phyloP scores from a whole-genome alignment of 2,329 filamentous ascomycete species.

The Chaetothyriales sp. region DNA sequence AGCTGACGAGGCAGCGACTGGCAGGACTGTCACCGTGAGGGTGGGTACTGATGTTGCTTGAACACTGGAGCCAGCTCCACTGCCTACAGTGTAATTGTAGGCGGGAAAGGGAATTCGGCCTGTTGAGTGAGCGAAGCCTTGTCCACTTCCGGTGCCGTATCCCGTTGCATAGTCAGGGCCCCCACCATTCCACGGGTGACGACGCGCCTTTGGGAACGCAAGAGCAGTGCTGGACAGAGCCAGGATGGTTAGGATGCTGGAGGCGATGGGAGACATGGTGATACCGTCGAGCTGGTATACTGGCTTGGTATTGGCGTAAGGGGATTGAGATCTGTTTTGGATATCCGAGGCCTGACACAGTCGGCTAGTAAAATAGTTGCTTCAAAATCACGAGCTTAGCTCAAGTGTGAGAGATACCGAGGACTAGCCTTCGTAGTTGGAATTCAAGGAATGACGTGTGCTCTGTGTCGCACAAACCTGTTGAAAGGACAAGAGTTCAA shows the following conservation, averaged over 20 bases:
- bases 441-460: slow-evolving; percentile 16
- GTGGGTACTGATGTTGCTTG: not conserved
- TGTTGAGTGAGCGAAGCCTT: slow-evolving; percentile 5
- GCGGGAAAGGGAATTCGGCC: slow-evolving; percentile 4
- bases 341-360: not conserved
- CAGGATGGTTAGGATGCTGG: slow-evolving; percentile 13
- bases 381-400: slow-evolving; percentile 15
- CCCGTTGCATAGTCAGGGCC: slow-evolving; percentile 8
- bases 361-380: not conserved
- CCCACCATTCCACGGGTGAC: slow-evolving; percentile 1
- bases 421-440: slow-evolving; percentile 16
- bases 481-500: slow-evolving; percentile 17
- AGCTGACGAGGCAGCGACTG: too few relatives aligned
- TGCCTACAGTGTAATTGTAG: slow-evolving; percentile 1
- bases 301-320: slow-evolving; percentile 2
- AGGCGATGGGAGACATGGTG: slow-evolving; percentile 8
- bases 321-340: slow-evolving; percentile 2
- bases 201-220: slow-evolving; percentile 15
- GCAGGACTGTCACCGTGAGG: too few relatives aligned
- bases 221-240: slow-evolving; percentile 15
- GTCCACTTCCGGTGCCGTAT: slow-evolving; percentile 3
- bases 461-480: slow-evolving; percentile 21
- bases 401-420: slow-evolving; percentile 14
- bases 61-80: too few relatives aligned
- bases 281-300: slow-evolving; percentile 5